Base-by-base conservation (phyloP, 768 basidiomycete species). In the Mrakia gelida region DNA sequence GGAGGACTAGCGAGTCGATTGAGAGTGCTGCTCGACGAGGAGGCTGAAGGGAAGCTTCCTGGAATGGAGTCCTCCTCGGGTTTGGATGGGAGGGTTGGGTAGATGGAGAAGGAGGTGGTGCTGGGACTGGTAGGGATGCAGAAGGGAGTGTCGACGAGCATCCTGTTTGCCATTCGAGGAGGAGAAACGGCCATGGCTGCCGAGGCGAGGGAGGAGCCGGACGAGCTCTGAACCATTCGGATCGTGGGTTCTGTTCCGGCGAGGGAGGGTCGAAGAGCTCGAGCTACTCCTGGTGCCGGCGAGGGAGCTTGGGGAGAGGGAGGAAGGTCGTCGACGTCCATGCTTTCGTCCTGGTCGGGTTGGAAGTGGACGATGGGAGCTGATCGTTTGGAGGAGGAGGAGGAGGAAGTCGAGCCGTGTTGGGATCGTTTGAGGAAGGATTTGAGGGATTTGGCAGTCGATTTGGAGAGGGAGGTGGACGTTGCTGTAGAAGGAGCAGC, bases 41-140 rank as follows among this genome's bases (percentile, higher is more conserved):
- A 43, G 6, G 76, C 28, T 30, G 59, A 49, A 13, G 76, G 76
- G 28, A 77, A 77, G 38, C 70, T 70, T 30, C 76, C 76, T 11
- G 76, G 76, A 28, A 77, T n/a, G n/a, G 41, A 49, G 18, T 28
- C 30, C 21, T 76, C 32, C n/a, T n/a, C 34, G 41, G 26, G 18
- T 21, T 23, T 43, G 21, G 71, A 10, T 4, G 38, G 28, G 3
- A 62, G 32, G 3, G 32, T 23, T 9, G 70, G 70, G 16, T 73
- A 32, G 54, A 62, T 10, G 15, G 49, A 54, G 2, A 54, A 38
- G 11, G 34, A 30, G n/a, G 1, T 45, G 45, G 26, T 23, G 54
- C 28, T 34, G n/a, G 45, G 45, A 45, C 45, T 45, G 7, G 21
- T 34, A 28, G 34, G 8, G 67, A 41, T 18, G 67, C 67, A 70